Conservation (phyloP, 495 filamentous ascomycete species). For the Poronia punctata region DNA sequence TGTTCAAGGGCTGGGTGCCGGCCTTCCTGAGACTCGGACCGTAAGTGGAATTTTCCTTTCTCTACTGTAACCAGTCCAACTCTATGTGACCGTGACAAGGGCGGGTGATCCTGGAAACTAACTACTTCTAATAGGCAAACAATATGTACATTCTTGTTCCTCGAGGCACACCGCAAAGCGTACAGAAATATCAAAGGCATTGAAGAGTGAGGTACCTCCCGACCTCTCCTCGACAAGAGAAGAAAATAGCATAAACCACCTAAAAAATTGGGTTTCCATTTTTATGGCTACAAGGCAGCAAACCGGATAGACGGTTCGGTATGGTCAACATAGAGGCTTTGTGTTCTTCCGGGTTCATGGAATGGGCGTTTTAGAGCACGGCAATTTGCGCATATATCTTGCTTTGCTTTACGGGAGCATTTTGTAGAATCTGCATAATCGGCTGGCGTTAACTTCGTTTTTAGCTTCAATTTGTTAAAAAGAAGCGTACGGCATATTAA, state of each 20-base stretch:
- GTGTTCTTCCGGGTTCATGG: no score
- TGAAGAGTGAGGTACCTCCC: conserved; percentile 25
- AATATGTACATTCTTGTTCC: conserved; percentile 87
- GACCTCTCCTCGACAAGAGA: neutral
- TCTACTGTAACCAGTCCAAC: neutral
- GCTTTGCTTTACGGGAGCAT: no score
- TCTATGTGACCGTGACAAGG: neutral
- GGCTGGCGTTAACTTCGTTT: no score
- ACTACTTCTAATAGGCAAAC: conserved; percentile 53
- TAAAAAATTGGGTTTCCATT: neutral
- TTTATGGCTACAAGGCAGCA: conserved; percentile 4
- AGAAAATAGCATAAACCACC: conserved; percentile 3
- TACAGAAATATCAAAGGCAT: conserved; percentile 48
- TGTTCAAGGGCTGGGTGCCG: conserved; percentile 97
- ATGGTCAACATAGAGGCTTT: no score
- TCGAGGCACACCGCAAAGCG: conserved; percentile 81
- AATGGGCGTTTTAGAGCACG: no score
- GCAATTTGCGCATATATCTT: no score
- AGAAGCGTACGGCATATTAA: no score
- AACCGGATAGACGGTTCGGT: neutral
- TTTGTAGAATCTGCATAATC: no score
- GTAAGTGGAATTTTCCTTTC: conserved; percentile 31
- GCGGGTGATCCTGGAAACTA: conserved; percentile 1
- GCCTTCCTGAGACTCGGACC: conserved; percentile 85
- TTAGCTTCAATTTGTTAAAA: no score